These are phyloP conservation scores for Symbiotaphrina buchneri DNA, from an alignment of 495 filamentous ascomycete species.

Conservation along the genomic window DNA sequence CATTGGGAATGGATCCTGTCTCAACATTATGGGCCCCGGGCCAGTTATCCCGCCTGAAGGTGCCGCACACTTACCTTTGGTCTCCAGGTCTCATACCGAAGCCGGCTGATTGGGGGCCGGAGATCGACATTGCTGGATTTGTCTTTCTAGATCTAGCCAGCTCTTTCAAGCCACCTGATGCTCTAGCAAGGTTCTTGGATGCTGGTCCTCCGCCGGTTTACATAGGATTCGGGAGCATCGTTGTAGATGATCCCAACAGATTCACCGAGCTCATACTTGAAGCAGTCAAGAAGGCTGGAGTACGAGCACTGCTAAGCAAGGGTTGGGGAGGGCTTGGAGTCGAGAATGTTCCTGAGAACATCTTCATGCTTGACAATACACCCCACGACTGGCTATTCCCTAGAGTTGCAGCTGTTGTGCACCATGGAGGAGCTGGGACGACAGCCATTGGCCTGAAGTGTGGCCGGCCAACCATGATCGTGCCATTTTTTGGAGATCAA, in stretches of 20 bases:
- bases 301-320: slow-evolving; percentile 39
- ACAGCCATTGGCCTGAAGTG: slow-evolving; percentile 41
- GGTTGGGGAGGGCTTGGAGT: slow-evolving; percentile 42
- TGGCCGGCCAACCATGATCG: slow-evolving; percentile 40
- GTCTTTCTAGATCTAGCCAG: slow-evolving; percentile 41
- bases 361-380: slow-evolving; percentile 40
- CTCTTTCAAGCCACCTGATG: slow-evolving; percentile 28
- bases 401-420: slow-evolving; percentile 31
- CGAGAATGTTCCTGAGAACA: slow-evolving; percentile 26
- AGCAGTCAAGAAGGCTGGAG: slow-evolving; percentile 31
- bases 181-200: slow-evolving; percentile 28
- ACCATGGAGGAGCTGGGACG: slow-evolving; percentile 45
- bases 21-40: slow-evolving; percentile 44
- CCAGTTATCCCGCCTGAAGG: slow-evolving; percentile 31
- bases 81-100: slow-evolving; percentile 42
- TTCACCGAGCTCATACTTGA: slow-evolving; percentile 41
- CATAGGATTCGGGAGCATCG: slow-evolving; percentile 47
- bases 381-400: slow-evolving; percentile 52
- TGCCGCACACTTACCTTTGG: slow-evolving; percentile 45
- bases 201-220: slow-evolving; percentile 33
- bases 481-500: slow-evolving; percentile 55
- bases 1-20: slow-evolving; percentile 34
- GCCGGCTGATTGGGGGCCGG: slow-evolving; percentile 35
- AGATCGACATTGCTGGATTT: slow-evolving; percentile 41
- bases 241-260: slow-evolving; percentile 38